Percentiles rank a stretch among this genome's conserved stretches.
Evolutionary conservation across 805 yeast genomes (phyloP).

Genomic region (Myxozyma nipponensis): DNA sequence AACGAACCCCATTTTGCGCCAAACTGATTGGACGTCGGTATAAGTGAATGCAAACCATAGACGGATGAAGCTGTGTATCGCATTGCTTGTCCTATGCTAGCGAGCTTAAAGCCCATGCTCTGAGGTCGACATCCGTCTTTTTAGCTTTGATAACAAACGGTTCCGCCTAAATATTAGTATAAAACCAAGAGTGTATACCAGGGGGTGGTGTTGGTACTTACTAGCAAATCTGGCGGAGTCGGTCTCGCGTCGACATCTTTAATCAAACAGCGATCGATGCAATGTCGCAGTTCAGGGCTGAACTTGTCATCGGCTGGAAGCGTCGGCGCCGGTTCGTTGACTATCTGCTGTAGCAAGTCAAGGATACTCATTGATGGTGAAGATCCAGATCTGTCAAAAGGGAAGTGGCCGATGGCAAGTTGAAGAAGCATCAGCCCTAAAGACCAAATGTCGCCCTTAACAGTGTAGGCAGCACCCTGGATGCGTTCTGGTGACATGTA

Average conservation of each 20-base stretch:
- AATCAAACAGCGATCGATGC: slow-evolving; percentile 68
- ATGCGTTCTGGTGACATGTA: slow-evolving; percentile 95
- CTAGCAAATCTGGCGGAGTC: slow-evolving; percentile 65
- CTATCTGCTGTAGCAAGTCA: slow-evolving; percentile 87
- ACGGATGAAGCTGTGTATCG: no score
- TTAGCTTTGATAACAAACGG: slow-evolving; percentile 17
- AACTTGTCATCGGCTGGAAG: slow-evolving; percentile 47
- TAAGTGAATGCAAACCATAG: no score
- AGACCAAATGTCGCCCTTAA: slow-evolving; percentile 98
- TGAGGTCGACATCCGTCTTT: slow-evolving; percentile 10
- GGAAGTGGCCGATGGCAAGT: slow-evolving; percentile 77
- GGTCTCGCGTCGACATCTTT: slow-evolving; percentile 66
- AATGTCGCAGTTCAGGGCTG: slow-evolving; percentile 53
- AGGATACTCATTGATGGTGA: slow-evolving; percentile 73
- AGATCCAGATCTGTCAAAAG: slow-evolving; percentile 45
- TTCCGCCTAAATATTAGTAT: slow-evolving; percentile 6
- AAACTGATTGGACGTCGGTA: no score
- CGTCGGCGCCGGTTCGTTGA: slow-evolving; percentile 85
- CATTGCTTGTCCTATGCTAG: background rate
- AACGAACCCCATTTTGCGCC: no score
- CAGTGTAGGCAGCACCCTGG: slow-evolving; percentile 88
- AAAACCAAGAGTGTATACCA: slow-evolving; percentile 28
- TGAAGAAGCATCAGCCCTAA: slow-evolving; percentile 87
- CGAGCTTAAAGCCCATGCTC: slow-evolving; percentile 19
- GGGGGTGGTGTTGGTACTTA: slow-evolving; percentile 3